phyloP scores from a whole-genome alignment of 306 rosid genomes.

The Quercus suber region DNA sequence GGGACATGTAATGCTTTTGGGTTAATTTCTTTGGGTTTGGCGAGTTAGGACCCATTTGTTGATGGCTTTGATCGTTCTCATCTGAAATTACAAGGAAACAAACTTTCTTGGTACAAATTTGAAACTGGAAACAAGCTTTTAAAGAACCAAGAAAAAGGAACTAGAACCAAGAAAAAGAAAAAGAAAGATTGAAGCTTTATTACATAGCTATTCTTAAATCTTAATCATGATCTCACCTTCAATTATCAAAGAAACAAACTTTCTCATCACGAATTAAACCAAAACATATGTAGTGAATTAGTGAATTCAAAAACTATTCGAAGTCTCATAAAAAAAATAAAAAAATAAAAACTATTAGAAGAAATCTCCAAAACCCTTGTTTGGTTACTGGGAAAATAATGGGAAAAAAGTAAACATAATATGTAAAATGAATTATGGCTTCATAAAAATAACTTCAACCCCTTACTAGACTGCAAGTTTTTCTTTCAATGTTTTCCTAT shows the following conservation, averaged over 20 bases:
- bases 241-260: too few relatives aligned
- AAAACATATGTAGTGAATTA: too few relatives aligned
- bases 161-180: not conserved
- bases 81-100: slow-evolving; percentile 10
- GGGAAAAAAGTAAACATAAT: not conserved
- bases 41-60: slow-evolving; percentile 11
- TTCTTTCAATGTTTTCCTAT: not conserved
- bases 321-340: too few relatives aligned
- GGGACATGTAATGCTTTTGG: slow-evolving; percentile 31
- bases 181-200: not conserved
- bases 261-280: too few relatives aligned
- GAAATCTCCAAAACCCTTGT: too few relatives aligned
- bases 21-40: slow-evolving; percentile 15
- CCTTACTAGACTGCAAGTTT: not conserved
- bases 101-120: not conserved
- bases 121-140: not conserved
- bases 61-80: slow-evolving; percentile 28
- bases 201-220: too few relatives aligned
- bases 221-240: too few relatives aligned
- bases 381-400: not conserved
- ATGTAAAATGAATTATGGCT: not conserved
- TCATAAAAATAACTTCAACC: not conserved
- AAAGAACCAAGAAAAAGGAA: not conserved
- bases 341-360: too few relatives aligned
- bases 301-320: too few relatives aligned